phyloP scores from a whole-genome alignment of 345 rosid genomes.

The Rhizophora mangle region DNA sequence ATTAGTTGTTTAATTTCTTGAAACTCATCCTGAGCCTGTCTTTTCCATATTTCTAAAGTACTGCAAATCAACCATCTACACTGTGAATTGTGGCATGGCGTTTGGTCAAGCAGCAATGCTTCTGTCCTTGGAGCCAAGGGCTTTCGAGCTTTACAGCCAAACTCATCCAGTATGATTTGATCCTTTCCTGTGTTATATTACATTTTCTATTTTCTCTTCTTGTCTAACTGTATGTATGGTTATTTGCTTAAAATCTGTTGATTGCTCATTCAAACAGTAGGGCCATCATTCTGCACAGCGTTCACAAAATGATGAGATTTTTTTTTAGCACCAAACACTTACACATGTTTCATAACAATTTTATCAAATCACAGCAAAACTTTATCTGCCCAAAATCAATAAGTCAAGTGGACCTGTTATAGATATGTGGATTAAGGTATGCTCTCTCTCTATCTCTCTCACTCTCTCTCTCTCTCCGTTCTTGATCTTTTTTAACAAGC shows the following conservation, averaged over 20 bases:
- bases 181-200: not conserved
- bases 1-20: constrained; percentile 7
- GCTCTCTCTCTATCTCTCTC: not conserved
- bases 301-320: too few species aligned
- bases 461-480: constrained; percentile 1
- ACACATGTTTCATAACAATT: not conserved
- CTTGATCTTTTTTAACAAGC: not conserved
- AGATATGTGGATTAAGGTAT: constrained; percentile 90
- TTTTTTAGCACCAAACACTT: too few species aligned
- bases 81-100: constrained; percentile 84
- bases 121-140: constrained; percentile 82
- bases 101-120: constrained; percentile 97
- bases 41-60: constrained; percentile 38
- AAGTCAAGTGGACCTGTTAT: constrained; percentile 75
- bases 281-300: not conserved
- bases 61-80: constrained; percentile 65
- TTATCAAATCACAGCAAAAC: constrained; percentile 52
- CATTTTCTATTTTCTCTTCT: not conserved
- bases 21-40: constrained; percentile 8
- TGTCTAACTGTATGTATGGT: too few species aligned
- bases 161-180: constrained; percentile 58
- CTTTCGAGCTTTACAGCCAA: constrained; percentile 64
- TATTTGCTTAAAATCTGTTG: not conserved
- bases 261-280: not conserved
- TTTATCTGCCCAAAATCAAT: constrained; percentile 68